Evolutionary conservation across 163 green algal species (phyloP).

Genomic region (Chlorella variabilis): DNA sequence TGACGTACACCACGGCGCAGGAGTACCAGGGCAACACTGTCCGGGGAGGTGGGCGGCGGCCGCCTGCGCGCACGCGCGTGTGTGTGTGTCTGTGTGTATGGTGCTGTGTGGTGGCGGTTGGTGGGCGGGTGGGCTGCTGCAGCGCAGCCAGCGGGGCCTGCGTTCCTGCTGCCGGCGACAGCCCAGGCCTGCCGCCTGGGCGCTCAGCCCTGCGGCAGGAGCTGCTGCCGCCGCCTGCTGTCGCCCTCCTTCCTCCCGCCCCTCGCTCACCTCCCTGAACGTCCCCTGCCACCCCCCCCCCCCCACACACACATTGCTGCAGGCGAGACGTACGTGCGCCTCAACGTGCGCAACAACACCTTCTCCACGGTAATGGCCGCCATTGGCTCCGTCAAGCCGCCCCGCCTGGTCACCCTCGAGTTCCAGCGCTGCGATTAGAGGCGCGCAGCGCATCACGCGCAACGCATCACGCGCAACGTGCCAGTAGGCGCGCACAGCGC

Average conservation of each 20-base stretch:
- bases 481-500: too few relatives aligned
- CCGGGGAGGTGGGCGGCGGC: constrained; percentile 25
- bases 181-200: too few relatives aligned
- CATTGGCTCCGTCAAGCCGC: constrained; percentile 40
- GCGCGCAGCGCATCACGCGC: too few relatives aligned
- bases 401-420: constrained; percentile 44
- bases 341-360: constrained; percentile 49
- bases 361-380: constrained; percentile 67
- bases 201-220: too few relatives aligned
- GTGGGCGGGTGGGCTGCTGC: too few relatives aligned
- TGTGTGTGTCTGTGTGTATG: too few relatives aligned
- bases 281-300: not conserved
- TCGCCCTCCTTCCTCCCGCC: too few relatives aligned
- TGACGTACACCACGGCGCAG: constrained; percentile 47
- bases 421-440: constrained; percentile 49
- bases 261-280: too few relatives aligned
- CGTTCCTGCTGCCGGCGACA: too few relatives aligned
- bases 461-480: too few relatives aligned
- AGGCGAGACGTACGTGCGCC: constrained; percentile 50
- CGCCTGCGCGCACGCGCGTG: too few relatives aligned
- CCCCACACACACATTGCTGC: not conserved
- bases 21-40: constrained; percentile 50
- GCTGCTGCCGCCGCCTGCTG: not conserved
- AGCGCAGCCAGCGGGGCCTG: not conserved
- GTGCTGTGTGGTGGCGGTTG: too few relatives aligned